Base-by-base conservation (phyloP, 768 basidiomycete species). In the Suillus americanus region DNA sequence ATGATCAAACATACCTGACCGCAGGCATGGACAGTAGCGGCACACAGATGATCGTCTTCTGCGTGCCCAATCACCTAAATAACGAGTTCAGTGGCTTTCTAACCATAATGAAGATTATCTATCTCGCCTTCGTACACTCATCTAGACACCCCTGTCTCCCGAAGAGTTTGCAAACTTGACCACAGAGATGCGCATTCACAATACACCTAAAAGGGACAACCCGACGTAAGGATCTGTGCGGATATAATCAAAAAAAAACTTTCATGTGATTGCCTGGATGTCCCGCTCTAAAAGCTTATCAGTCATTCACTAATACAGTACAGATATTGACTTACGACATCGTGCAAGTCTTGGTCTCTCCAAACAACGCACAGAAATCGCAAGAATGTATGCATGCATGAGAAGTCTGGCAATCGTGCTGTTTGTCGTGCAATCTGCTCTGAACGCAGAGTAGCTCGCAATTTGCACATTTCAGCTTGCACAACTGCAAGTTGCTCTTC, bases 191-290 rank as follows among this genome's bases (percentile, higher is more conserved):
- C 35, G 73, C 69, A 35, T 79, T 80, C 1, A 82, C 78, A 37
- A 79, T 74, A 65, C 88, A 89, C 62, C 88, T 89, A 62, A n/a
- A 54, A 40, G 6, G 35, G 48, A 37, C 62, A 23, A 45, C 64
- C 8, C 7, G 12, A 35, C 2, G 14, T 33, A 2, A 62, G 4
- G 3, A 28, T 2, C 23, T 50, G 14, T 13, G 13, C 2, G 28
- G 30, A 18, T 28, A 20, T 16, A 5, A 40, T n/a, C 30, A 37
- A 7, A n/a, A 60, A 61, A 43, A 30, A 12, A 69, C 82, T 61
- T 55, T 71, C 87, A 86, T 79, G 67, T 88, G 87, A 16, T 74
- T 77, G 16, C 84, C 85, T 25, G 80, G 71, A 65, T 89, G 87
- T 0, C 87, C 87, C 38, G 85, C 87, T n/a, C 86, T 88, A 16